These are phyloP conservation scores for Ophiostoma sp. DNA, from an alignment of 2,329 filamentous ascomycete genomes.

Conservation along the genomic window DNA sequence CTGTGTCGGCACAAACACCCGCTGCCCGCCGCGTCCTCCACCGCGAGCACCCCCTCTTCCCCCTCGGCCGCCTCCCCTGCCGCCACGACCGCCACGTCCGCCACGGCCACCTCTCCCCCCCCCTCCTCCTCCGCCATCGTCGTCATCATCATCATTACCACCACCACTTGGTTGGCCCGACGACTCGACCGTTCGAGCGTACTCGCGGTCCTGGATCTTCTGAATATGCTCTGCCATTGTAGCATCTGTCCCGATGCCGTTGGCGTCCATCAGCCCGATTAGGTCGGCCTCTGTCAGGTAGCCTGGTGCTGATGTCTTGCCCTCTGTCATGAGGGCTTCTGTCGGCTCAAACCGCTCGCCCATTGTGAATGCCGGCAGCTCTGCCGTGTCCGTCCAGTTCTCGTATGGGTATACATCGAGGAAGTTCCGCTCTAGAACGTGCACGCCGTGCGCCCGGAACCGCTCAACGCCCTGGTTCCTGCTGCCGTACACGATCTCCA, in stretches of 20 bases:
- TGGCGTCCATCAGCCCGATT: slow-evolving; percentile 95
- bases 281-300: slow-evolving; percentile 94
- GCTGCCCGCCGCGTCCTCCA: slow-evolving; percentile 49
- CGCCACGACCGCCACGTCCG: slow-evolving; percentile 36
- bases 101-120: slow-evolving; percentile 39
- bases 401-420: slow-evolving; percentile 95
- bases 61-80: slow-evolving; percentile 34
- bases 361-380: slow-evolving; percentile 70
- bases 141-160: slow-evolving; percentile 38
- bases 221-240: slow-evolving; percentile 99
- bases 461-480: slow-evolving; percentile 45
- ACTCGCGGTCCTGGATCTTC: slow-evolving; percentile 86
- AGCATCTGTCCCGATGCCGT: slow-evolving; percentile 95
- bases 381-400: slow-evolving; percentile 83
- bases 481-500: slow-evolving; percentile 77
- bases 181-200: slow-evolving; percentile 60
- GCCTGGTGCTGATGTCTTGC: slow-evolving; percentile 76
- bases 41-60: slow-evolving; percentile 31
- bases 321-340: slow-evolving; percentile 82
- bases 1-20: slow-evolving; percentile 88
- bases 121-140: slow-evolving; percentile 41
- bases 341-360: slow-evolving; percentile 82
- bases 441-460: slow-evolving; percentile 77
- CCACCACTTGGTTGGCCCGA: slow-evolving; percentile 30
- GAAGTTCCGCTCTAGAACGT: slow-evolving; percentile 84